Percentiles rank a stretch among this genome's conserved stretches.
Conservation (phyloP, 2,329 filamentous ascomycete genomes). For the Beauveria sp. region DNA sequence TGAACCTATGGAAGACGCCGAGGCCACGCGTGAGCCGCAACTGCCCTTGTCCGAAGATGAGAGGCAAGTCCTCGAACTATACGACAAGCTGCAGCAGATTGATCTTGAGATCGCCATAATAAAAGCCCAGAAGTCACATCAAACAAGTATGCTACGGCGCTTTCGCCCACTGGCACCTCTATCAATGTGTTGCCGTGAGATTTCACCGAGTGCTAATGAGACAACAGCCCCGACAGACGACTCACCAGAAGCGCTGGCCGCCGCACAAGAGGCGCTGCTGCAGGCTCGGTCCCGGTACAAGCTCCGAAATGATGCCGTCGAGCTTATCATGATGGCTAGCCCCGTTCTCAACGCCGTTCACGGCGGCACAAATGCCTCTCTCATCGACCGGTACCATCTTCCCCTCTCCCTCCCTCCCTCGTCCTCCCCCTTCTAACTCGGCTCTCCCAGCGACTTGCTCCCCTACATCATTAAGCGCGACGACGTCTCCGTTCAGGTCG, state of each 20-base stretch:
- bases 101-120: conserved; percentile 65
- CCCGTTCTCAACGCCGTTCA: conserved; percentile 75
- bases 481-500: conserved; percentile 53
- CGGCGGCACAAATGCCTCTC: conserved; percentile 52
- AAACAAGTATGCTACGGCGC: conserved; percentile 23
- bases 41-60: conserved; percentile 60
- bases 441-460: conserved; percentile 51
- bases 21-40: conserved; percentile 26
- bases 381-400: conserved; percentile 55
- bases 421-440: neutral
- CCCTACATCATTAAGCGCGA: conserved; percentile 62
- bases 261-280: conserved; percentile 58
- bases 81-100: conserved; percentile 64
- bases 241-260: conserved; percentile 43
- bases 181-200: neutral
- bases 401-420: no score
- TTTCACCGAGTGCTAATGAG: neutral
- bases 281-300: conserved; percentile 63
- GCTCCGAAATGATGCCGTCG: conserved; percentile 60
- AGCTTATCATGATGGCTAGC: conserved; percentile 62
- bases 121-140: conserved; percentile 35
- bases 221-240: conserved; percentile 21
- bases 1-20: conserved; percentile 19
- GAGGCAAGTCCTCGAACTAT: conserved; percentile 57
- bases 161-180: neutral